These are phyloP conservation scores for Candida arabinofermentans DNA, from an alignment of 805 yeast genomes.

Conservation along the genomic window DNA sequence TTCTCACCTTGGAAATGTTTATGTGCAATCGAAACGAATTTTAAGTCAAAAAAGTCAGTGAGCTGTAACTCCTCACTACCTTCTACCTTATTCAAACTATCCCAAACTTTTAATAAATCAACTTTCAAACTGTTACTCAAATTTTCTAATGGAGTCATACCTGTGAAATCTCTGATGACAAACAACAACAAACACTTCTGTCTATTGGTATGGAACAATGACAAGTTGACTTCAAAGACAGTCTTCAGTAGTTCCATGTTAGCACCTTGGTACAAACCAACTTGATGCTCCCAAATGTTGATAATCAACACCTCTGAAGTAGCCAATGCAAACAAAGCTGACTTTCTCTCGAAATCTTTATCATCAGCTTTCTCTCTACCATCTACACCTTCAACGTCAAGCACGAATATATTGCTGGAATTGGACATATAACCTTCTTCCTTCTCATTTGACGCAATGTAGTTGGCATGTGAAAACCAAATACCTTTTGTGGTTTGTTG, in stretches of 20 bases:
- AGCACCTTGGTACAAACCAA: conserved; percentile 96
- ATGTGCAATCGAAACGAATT: conserved; percentile 79
- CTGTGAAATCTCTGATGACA: conserved; percentile 90
- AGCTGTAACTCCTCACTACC: conserved; percentile 52
- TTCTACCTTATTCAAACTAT: conserved; percentile 65
- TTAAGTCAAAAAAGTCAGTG: conserved; percentile 78
- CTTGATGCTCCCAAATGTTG: conserved; percentile 96
- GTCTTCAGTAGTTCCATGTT: conserved; percentile 94
- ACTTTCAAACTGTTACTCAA: conserved; percentile 62
- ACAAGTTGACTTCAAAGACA: conserved; percentile 90
- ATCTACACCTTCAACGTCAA: conserved; percentile 99
- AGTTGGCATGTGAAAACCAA: conserved; percentile 62
- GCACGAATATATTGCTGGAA: conserved; percentile 53
- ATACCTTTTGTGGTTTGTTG: conserved; percentile 90
- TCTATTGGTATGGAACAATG: conserved; percentile 67
- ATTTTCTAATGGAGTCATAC: conserved; percentile 75
- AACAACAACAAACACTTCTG: conserved; percentile 65
- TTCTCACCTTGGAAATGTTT: conserved; percentile 75
- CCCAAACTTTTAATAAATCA: conserved; percentile 81
- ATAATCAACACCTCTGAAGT: conserved; percentile 88
- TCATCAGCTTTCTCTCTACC: conserved; percentile 98
- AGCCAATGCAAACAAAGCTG: conserved; percentile 90
- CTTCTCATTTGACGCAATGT: conserved; percentile 26
- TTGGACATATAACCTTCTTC: conserved; percentile 13
- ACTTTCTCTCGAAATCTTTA: conserved; percentile 95